Percentiles rank a stretch among this genome's conserved stretches.
These are phyloP conservation scores for Beauveria sp. DNA, from an alignment of 2,329 filamentous ascomycete genomes.

Conservation along the genomic window DNA sequence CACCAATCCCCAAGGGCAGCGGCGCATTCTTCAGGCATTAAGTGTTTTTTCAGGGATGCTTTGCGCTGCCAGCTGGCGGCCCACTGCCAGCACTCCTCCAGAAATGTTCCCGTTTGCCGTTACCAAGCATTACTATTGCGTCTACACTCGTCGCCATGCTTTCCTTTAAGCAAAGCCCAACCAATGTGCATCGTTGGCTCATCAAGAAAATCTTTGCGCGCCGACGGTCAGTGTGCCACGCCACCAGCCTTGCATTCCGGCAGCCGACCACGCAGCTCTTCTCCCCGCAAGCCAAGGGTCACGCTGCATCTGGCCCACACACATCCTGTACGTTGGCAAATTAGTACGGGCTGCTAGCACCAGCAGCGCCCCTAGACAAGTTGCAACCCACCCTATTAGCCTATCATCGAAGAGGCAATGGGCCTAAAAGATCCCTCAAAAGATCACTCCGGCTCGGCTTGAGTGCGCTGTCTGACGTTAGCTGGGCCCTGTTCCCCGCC, in stretches of 20 bases:
- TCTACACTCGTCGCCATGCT: background rate
- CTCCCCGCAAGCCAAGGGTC: background rate
- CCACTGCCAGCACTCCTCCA: background rate
- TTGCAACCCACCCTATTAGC: background rate
- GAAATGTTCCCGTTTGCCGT: background rate
- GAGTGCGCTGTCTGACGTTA: background rate
- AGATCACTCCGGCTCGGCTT: constrained; percentile 1
- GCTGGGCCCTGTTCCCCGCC: background rate
- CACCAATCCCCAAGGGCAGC: background rate
- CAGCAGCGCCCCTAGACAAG: constrained; percentile 2
- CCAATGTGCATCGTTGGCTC: background rate
- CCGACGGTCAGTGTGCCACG: constrained; percentile 3
- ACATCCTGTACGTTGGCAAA: background rate
- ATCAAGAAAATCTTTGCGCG: background rate
- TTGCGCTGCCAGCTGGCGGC: background rate
- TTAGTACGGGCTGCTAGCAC: background rate
- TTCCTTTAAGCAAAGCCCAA: background rate
- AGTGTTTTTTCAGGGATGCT: too few relatives aligned
- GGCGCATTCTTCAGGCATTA: background rate
- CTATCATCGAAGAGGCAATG: background rate
- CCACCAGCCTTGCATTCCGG: constrained; percentile 8
- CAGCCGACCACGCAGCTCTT: constrained; percentile 1
- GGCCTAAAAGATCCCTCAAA: constrained; percentile 1
- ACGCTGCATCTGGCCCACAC: constrained; percentile 3
- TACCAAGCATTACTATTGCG: background rate